phyloP scores from a whole-genome alignment of 257 asterid genomes.

The Nicotiana benthamiana region DNA sequence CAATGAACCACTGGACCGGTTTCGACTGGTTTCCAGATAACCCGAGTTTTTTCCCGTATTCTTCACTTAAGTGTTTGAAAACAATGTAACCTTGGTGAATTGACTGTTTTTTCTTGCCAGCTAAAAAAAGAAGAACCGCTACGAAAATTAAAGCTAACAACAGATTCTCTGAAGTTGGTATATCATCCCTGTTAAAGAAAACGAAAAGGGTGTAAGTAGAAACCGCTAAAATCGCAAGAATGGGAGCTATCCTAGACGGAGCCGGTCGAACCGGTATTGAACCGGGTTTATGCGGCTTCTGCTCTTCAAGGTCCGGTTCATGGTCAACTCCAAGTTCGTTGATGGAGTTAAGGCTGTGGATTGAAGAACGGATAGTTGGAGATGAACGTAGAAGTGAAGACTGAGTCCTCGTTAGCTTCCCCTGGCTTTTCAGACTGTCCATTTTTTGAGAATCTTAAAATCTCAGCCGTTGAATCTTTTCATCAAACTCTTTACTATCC shows the following conservation, averaged over 20 bases:
- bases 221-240: conserved; percentile 30
- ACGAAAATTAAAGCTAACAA: conserved; percentile 47
- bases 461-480: conserved; percentile 14
- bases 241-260: conserved; percentile 30
- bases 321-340: conserved; percentile 41
- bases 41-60: conserved; percentile 26
- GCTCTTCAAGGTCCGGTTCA: conserved; percentile 72
- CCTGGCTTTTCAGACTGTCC: conserved; percentile 72
- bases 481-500: not conserved
- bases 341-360: conserved; percentile 66
- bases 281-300: conserved; percentile 69
- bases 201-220: conserved; percentile 48
- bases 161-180: conserved; percentile 53
- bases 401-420: conserved; percentile 73
- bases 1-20: conserved; percentile 79
- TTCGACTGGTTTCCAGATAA: conserved; percentile 38
- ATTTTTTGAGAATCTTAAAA: conserved; percentile 24
- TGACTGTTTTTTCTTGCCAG: conserved; percentile 33
- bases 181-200: conserved; percentile 37
- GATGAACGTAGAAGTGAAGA: conserved; percentile 93
- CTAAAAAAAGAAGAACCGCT: conserved; percentile 48
- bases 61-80: conserved; percentile 32
- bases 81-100: conserved; percentile 27
- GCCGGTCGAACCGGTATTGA: not conserved
- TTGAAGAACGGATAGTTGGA: conserved; percentile 74